Base-by-base conservation (phyloP, 2,329 filamentous ascomycete species). In the Alternaria sp. region DNA sequence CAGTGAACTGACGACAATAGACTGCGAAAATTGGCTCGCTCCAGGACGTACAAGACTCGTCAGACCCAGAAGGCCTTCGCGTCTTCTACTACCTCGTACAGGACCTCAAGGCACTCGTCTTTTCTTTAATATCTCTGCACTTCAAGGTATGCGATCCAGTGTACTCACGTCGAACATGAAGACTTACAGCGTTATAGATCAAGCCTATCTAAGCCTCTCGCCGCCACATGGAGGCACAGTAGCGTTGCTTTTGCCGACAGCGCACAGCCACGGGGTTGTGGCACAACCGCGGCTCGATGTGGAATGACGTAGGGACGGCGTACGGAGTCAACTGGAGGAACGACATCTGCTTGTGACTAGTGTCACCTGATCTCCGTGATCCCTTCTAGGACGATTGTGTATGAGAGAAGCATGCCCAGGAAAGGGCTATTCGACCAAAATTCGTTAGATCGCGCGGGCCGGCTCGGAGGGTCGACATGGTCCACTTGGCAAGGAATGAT, bases 21-120 rank as follows among this genome's bases (percentile, higher is more conserved):
- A 99, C 96, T 28, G 96, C 96, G 36, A 99, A 99, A 83, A 98
- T 99, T 71, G 96, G 96, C 65, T 98, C 96, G 9, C 84, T 99
- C 54, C 94, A 97, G 70, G 96, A 99, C 78, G 96, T 99, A 63
- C 96, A 93, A 54, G 96, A 98, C 78, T 97, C 94, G 3, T 91
- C 93, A 55, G 96, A 99, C 77, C 96, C 96, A 2, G 96, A 99
- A 82, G 96, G 96, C 28, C 87, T 99, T 12, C 89, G 96, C 53
- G 96, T 99, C 4, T 99, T 99, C 82, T 99, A 99, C 85, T 99
- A 99, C 78, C 89, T 99, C 8, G 95, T 98, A 6, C 96, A 99
- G 78, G 96, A 99, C 78, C 84, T 99, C 25, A 99, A 98, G 83
- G 96, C 96, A 0, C 85, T 99, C 40, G 93, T 99, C 4, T 99